Percentiles rank a stretch among this genome's conserved stretches.
Evolutionary conservation across 768 basidiomycete species (phyloP).

Genomic region (Panaeolus cyanescens): DNA sequence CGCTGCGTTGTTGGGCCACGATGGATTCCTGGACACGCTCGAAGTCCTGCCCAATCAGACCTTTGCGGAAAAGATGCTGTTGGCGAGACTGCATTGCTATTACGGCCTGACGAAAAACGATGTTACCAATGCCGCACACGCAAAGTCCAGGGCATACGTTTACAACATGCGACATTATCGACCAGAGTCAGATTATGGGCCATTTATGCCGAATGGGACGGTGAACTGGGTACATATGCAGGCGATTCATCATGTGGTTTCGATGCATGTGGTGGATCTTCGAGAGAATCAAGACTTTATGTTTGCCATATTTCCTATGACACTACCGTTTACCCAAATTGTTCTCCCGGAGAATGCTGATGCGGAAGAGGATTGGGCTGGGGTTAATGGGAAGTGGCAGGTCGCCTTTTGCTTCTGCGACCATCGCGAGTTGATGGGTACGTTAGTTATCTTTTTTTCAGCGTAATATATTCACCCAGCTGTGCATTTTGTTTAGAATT

Average conservation of each 20-base stretch:
- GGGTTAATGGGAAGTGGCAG: conserved; percentile 59
- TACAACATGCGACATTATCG: conserved; percentile 65
- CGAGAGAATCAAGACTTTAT: conserved; percentile 31
- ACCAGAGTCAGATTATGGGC: conserved; percentile 53
- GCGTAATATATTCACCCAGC: not conserved
- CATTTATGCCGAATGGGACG: conserved; percentile 46
- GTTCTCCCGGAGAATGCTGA: conserved; percentile 40
- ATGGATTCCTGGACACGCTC: conserved; percentile 44
- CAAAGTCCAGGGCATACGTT: conserved; percentile 52
- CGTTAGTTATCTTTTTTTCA: conserved; percentile 29
- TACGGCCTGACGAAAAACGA: conserved; percentile 57
- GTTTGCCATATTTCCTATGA: conserved; percentile 47
- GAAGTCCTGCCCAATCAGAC: conserved; percentile 14
- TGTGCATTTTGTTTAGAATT: conserved; percentile 37
- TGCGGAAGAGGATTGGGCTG: conserved; percentile 54
- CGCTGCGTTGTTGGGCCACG: conserved; percentile 37
- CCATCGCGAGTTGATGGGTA: conserved; percentile 65
- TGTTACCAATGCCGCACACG: conserved; percentile 26
- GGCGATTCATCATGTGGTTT: conserved; percentile 56
- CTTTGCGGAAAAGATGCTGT: conserved; percentile 44
- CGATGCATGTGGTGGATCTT: conserved; percentile 50
- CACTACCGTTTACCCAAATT: conserved; percentile 56
- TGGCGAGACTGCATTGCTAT: conserved; percentile 53
- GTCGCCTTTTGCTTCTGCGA: conserved; percentile 71
- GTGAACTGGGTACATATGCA: conserved; percentile 66